Conservation (phyloP, 768 basidiomycete species). For the Phylloporus sp. region DNA sequence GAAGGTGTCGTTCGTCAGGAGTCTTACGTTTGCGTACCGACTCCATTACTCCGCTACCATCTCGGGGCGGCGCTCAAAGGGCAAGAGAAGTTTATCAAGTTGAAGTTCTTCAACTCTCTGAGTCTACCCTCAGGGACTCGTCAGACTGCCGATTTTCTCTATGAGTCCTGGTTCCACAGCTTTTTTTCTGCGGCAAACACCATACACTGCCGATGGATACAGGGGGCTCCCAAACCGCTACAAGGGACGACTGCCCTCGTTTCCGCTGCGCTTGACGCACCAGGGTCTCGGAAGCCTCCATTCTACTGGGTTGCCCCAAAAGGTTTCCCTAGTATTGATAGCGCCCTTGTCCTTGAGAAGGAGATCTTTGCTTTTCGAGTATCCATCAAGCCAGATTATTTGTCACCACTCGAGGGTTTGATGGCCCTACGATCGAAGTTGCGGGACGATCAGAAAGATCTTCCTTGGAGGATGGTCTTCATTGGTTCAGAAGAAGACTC, state of each 20-base stretch:
- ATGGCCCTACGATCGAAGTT: neutral
- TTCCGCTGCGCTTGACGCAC: neutral
- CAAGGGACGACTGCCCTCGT: too few species aligned
- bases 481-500: neutral
- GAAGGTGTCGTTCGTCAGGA: fast-evolving
- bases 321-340: neutral
- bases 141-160: neutral
- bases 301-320: neutral
- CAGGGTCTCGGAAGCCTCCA: neutral
- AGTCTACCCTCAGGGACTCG: neutral
- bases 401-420: neutral
- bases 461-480: neutral
- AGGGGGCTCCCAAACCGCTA: too few species aligned
- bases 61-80: neutral
- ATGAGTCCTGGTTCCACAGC: neutral
- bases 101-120: neutral
- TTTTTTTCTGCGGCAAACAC: neutral
- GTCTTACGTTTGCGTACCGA: neutral
- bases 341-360: neutral
- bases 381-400: fast-evolving
- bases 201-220: neutral
- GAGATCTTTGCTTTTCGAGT: neutral
- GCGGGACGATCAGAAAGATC: neutral
- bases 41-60: neutral
- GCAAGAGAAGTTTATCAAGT: neutral